Evolutionary conservation across 208 protist genomes (phyloP), one percentile per base, ranked within the genome.

Genomic region (Crithidia mellificae): DNA sequence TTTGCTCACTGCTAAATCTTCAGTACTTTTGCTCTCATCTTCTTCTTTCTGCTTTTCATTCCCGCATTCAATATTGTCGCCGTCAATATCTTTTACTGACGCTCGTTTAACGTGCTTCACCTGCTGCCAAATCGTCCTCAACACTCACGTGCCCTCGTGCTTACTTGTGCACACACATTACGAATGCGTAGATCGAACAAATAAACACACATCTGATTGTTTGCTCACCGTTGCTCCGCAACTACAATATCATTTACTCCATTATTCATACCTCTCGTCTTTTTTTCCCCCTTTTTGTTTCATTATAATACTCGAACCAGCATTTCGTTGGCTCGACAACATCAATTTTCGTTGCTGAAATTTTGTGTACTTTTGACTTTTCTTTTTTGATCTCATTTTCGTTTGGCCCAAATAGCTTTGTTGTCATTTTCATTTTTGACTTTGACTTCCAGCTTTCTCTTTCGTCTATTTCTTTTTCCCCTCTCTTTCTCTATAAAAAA

Each of bases 221-320:
- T 38, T 55, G 29, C 50, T 22, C 29, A 19, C 29, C 19, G 50
- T 38, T 61, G 19, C 59, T 62, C 22, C 55, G 43, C 46, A 51
- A 51, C 46, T 51, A 22, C 8, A 51, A 5, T 17, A 22, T 51
- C 46, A 29, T 17, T 51, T 67, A 44, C 29, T 1, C 58, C n/a
- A 27, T 17, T 66, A 22, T 43, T 22, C 59, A 53, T 38, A 64
- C 46, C 46, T 49, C 27, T 27, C 39, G 15, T 44, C 53, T 53
- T 55, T 44, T 58, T 20, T 58, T 58, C 49, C 24, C 50, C 38
- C 51, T 68, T 49, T 63, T 63, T 50, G 7, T 38, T 38, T 38
- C 17, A 58, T 30, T 36, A 53, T 47, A 36, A 51, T 50, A 51
- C 32, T 7, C 24, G 38, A 63, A 32, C 56, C 22, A 38, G 47